Base-by-base conservation (phyloP, 208 protist species). In the Acanthamoeba royreba region DNA sequence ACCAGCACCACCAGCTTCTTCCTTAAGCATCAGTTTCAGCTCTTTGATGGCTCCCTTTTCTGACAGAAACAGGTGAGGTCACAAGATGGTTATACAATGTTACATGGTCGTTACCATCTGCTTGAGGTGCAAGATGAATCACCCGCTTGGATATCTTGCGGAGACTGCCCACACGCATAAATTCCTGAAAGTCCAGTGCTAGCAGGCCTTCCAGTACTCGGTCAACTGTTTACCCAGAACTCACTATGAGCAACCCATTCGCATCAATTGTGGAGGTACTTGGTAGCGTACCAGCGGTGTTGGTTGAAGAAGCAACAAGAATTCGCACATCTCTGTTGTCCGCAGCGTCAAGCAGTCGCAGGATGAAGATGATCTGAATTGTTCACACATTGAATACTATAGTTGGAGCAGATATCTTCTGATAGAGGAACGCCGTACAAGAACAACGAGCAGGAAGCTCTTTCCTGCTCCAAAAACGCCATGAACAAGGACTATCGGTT, bases 401-500 rank as follows among this genome's bases (percentile, higher is more conserved):
- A n/a, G n/a, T n/a, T n/a, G n/a, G n/a, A n/a, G n/a, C n/a, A n/a
- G n/a, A n/a, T 19, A 13, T 4, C n/a, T 45, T 42, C 25, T 13
- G n/a, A 49, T 0, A 31, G 31, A 22, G 33, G 35, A 13, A 1
- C 45, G 13, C 66, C 72, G 35, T 35, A 43, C 45, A 9, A 47
- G 40, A 94, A 40, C 33, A 15, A 91, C 53, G n/a, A 97, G 49
- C 9, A 97, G 28, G 33, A 92, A 95, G 49, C 61, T 94, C 72
- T 98, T 98, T 58, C 97, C 97, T 19, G 96, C 92, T 3, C 97
- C 97, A 89, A 97, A 98, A 19, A 97, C 95, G 28, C 97, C 97
- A 66, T 98, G 97, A 4, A 97, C 95, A 11, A 98, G 92, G 1
- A 69, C 15, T 17, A 97, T 69, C n/a, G 61, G 52, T 28, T 28